Evolutionary conservation across 2,329 filamentous ascomycete genomes (phyloP).

Genomic region (Tricladium varicosporioides): DNA sequence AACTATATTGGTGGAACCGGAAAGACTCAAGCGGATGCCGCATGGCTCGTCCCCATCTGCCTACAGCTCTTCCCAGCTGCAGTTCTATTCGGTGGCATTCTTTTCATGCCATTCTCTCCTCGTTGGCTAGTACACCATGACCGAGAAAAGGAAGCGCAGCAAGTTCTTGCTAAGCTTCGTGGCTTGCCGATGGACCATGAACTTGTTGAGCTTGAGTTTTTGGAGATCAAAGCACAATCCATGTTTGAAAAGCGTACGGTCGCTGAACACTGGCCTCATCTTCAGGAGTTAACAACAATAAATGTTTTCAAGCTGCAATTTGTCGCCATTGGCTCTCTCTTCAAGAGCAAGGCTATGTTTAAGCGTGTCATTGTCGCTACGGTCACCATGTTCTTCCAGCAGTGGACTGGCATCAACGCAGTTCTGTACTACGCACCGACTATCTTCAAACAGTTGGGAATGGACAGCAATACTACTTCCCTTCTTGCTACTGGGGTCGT

Average conservation of each 20-base stretch:
- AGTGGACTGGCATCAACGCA: constrained; percentile 46
- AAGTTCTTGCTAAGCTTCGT: constrained; percentile 62
- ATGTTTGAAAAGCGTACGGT: constrained; percentile 73
- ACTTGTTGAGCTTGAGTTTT: constrained; percentile 70
- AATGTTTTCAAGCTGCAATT: constrained; percentile 69
- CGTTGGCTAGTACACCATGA: constrained; percentile 71
- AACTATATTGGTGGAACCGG: constrained; percentile 67
- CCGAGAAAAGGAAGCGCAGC: constrained; percentile 65
- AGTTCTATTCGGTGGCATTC: constrained; percentile 66
- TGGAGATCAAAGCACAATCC: constrained; percentile 80
- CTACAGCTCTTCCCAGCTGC: constrained; percentile 68
- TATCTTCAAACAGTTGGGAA: constrained; percentile 46
- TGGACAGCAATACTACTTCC: constrained; percentile 46
- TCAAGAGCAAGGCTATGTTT: constrained; percentile 65
- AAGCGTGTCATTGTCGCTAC: constrained; percentile 63
- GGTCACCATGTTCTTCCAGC: constrained; percentile 61
- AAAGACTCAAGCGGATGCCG: constrained; percentile 57
- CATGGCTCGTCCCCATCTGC: constrained; percentile 73
- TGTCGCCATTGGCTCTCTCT: constrained; percentile 62
- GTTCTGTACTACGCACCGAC: constrained; percentile 44
- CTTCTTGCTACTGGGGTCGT: constrained; percentile 70
- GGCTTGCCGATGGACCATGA: constrained; percentile 61
- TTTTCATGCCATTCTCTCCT: constrained; percentile 78
- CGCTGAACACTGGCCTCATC: constrained; percentile 64
- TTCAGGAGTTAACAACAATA: constrained; percentile 57